Base-by-base conservation (phyloP, 306 rosid genomes). In the Mucuna pruriens region DNA sequence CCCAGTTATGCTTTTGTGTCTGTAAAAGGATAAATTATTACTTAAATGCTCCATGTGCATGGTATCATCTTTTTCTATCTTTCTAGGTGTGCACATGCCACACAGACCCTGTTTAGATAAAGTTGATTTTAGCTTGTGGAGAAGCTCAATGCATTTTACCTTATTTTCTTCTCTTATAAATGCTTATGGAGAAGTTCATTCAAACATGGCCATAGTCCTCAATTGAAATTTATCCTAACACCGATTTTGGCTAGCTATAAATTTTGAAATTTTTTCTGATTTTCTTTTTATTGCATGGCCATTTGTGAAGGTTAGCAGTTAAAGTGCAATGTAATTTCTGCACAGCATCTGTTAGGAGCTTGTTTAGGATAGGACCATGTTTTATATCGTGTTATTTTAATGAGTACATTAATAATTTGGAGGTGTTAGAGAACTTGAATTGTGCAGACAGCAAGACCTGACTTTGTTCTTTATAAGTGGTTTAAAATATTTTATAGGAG, bases 351-450 rank as follows among this genome's bases (percentile, higher is more conserved):
- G 40, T 44, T 36, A 19, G 71, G 76, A 51, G 58, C 13, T 55
- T 81, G 36, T 48, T 34, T 71, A 7, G 38, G 36, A 52, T 40
- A 42, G 74, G 39, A 65, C 54, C 49, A 60, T 52, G 46, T 62
- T 22, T 48, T 36, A 25, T 13, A 34, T 74, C 36, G 49, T 64
- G 44, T 64, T 57, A 44, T 5, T 42, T 25, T 60, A 26, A 46
- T 15, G 3, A 57, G 16, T 25, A 9, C 51, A 16, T 71, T 19
- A 17, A 12, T 39, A 26, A n/a, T 49, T 65, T 71, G 34, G 46
- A 55, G 44, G 7, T 79, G n/a, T 25, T 25, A 61, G 6, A 80
- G 64, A 62, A 51, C 51, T 16, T 36, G 23, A n/a, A 6, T 10
- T 29, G 38, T 74, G 60, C 84, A 23, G 12, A 5, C 51, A 38